Base-by-base conservation (phyloP, 2,329 filamentous ascomycete species). In the Amylocarpus encephaloides region DNA sequence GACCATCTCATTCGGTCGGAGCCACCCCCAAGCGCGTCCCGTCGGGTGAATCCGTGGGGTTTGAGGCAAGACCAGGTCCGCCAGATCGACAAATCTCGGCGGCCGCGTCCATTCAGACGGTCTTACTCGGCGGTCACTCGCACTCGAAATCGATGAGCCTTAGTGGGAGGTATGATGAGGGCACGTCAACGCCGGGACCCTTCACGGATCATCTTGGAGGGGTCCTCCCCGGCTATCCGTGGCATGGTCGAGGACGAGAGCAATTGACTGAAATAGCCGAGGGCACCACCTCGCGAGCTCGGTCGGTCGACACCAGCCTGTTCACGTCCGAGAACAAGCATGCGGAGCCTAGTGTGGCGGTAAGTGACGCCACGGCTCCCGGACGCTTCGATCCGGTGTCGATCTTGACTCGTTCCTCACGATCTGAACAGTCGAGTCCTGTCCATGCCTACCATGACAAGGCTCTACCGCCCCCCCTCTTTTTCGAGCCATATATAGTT, bases 241-340 rank as follows among this genome's bases (percentile, higher is more conserved):
- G 57, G 30, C 30, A 48, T 15, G 38, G 48, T 2, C 52, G 58
- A 49, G 58, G 57, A 40, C 43, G 59, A 42, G 56, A 60, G 9
- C 33, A 29, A 6, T 47, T 61, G 48, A 39, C 44, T 38, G 60
- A 59, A 29, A 70, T 79, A 46, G 76, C 71, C 6, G 68, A 73
- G 1, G 65, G 79, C 36, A 74, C 77, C 33, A 67, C 69, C 18
- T 71, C 73, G 2, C 74, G 83, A 33, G 77, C 80, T 5, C 76
- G 74, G 30, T 88, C 85, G 0, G 79, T 81, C 6, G 85, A 89
- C 52, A 74, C 81, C 38, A 76, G 56, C 57, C 78, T 70, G 2
- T 82, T 85, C 46, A 71, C 73, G 18, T 80, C 72, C 46, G 70
- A 73, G 9, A 82, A 88, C 62, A 82, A 84, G 57, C 82, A 85